These are phyloP conservation scores for Paxillus rubicundulus DNA, from an alignment of 768 basidiomycete species.

Conservation along the genomic window DNA sequence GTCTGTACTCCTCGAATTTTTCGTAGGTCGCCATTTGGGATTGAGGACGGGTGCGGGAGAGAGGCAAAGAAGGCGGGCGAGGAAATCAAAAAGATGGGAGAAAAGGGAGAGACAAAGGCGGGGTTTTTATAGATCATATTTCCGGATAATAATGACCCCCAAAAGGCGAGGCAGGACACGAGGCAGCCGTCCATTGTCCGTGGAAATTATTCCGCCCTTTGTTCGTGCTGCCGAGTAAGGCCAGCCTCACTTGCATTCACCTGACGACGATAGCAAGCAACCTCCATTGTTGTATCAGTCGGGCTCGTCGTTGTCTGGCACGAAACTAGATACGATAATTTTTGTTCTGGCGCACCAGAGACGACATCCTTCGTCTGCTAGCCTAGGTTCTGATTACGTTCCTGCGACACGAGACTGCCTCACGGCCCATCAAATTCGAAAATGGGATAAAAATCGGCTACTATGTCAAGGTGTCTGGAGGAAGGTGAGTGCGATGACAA, in stretches of 20 bases:
- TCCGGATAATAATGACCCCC: conserved; percentile 17
- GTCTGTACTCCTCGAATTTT: conserved; percentile 30
- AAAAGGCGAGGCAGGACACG: conserved; percentile 50
- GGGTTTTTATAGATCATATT: conserved; percentile 52
- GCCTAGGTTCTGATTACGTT: background rate
- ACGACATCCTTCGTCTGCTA: conserved; percentile 1
- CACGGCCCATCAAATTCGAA: conserved; percentile 18
- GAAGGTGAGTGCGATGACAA: background rate
- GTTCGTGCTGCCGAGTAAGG: conserved; percentile 14
- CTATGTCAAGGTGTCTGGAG: conserved; percentile 5
- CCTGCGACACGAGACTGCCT: conserved; percentile 17
- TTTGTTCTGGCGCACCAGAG: background rate
- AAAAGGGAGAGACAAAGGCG: conserved; percentile 17
- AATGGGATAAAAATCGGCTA: conserved; percentile 15
- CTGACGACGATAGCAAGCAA: background rate
- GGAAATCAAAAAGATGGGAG: conserved; percentile 30
- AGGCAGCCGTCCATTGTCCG: conserved; percentile 38
- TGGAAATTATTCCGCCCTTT: conserved; percentile 27
- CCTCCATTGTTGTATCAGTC: conserved; percentile 4
- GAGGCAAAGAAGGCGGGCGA: conserved; percentile 16
- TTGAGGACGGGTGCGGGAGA: conserved; percentile 19
- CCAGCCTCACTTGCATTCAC: conserved; percentile 11
- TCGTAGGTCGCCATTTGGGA: conserved; percentile 39
- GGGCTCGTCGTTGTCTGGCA: conserved; percentile 7
- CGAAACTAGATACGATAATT: background rate